Evolutionary conservation across 495 filamentous ascomycete species (phyloP).

Genomic region (Neurospora sp.): DNA sequence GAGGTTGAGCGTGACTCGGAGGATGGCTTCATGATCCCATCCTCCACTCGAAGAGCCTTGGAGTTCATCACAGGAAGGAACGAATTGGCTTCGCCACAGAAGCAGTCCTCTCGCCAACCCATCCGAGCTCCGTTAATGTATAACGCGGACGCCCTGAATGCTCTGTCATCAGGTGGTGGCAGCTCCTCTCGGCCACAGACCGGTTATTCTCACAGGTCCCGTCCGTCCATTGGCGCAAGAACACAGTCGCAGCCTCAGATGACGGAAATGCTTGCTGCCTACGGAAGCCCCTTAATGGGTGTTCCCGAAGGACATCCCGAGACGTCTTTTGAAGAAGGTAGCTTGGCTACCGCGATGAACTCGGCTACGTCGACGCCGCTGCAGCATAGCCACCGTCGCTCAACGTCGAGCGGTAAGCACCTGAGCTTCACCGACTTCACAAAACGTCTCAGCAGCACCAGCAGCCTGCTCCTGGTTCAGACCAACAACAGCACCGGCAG

Average conservation of each 20-base stretch:
- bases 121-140: conserved; percentile 14
- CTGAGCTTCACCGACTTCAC: conserved; percentile 46
- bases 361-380: conserved; percentile 8
- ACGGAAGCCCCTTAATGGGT: conserved; percentile 4
- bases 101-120: conserved; percentile 6
- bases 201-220: conserved; percentile 25
- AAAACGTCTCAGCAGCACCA: conserved; percentile 41
- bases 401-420: conserved; percentile 34
- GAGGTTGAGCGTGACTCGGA: conserved; percentile 23
- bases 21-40: conserved; percentile 24
- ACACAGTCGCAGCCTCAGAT: conserved; percentile 37
- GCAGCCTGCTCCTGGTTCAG: conserved; percentile 42
- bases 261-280: conserved; percentile 15
- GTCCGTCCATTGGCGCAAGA: conserved; percentile 22
- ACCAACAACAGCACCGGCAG: conserved; percentile 37
- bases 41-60: conserved; percentile 34
- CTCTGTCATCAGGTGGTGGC: conserved; percentile 17
- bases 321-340: conserved; percentile 6
- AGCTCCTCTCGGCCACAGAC: conserved; percentile 31
- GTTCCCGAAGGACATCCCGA: not conserved
- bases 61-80: conserved; percentile 39
- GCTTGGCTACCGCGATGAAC: conserved; percentile 10
- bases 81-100: conserved; percentile 5
- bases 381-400: conserved; percentile 28
- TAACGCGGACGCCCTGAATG: conserved; percentile 24